Evolutionary conservation across 129 eudicot species (phyloP), one percentile per base, ranked within the genome.

Genomic region (Centella asiatica): DNA sequence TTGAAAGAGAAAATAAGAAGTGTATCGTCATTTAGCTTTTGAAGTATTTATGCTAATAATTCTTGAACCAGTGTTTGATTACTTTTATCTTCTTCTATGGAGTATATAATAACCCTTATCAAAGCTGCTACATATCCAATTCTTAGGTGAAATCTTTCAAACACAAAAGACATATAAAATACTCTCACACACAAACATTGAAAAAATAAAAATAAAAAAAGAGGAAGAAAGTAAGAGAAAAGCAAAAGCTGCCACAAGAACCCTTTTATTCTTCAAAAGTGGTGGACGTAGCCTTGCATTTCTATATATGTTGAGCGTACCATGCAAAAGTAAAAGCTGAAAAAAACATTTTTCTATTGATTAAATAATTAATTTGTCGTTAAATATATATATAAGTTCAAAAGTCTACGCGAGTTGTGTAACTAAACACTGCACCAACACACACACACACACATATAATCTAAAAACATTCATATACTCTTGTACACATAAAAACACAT

Each of bases 241-340:
- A 87, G 95, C 76, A 78, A 71, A 87, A 78, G 93, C 95, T 81
- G 88, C 58, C 85, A 45, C 64, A 57, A 42, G 70, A 76, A 71
- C 73, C 80, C 81, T 68, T 78, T 80, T 78, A 66, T 74, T 62
- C 77, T 74, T 73, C 29, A 74, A 79, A 83, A 78, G 57, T 83
- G 70, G 75, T 80, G 85, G 81, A 87, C 92, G 85, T 83, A 72
- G 31, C 80, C 47, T 77, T 61, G 72, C 77, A 73, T 54, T 68
- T 83, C 53, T 71, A 57, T 49, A 53, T 57, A 60, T 48, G n/a
- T n/a, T n/a, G n/a, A 68, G 57, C 57, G 72, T 67, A 73, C 83
- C 85, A 83, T 78, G 84, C 81, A 84, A 73, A n/a, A n/a, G n/a
- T n/a, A n/a, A n/a, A 72, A 33, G 40, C 75, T 70, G 59, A 74